A percentile compares a stretch with the other conserved stretches of the same genome.
Evolutionary conservation across 2,329 filamentous ascomycete genomes (phyloP).

Genomic region (Didymella pomorum): DNA sequence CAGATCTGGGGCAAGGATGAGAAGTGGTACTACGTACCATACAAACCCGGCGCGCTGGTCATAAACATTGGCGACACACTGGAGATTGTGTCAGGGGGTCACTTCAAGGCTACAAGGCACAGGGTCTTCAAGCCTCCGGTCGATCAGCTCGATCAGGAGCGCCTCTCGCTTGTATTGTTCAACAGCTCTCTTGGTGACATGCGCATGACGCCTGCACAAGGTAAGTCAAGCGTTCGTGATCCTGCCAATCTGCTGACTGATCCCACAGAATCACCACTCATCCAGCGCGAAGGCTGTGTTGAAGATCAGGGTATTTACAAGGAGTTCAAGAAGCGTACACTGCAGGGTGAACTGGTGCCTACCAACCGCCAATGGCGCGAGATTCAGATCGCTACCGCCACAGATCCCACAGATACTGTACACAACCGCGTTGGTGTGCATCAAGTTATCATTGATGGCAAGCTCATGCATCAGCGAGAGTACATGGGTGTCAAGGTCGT

Average conservation of each 20-base stretch:
- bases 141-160: conserved; percentile 51
- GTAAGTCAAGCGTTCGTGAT: conserved; percentile 8
- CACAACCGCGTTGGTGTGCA: conserved; percentile 37
- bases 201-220: conserved; percentile 30
- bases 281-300: conserved; percentile 34
- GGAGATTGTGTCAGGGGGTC: conserved; percentile 57
- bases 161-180: conserved; percentile 37
- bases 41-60: conserved; percentile 38
- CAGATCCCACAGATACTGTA: conserved; percentile 33
- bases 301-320: conserved; percentile 34
- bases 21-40: conserved; percentile 39
- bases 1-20: conserved; percentile 38
- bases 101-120: conserved; percentile 58
- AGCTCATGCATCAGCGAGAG: conserved; percentile 34
- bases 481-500: conserved; percentile 38
- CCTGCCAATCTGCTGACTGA: not conserved
- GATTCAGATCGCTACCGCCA: conserved; percentile 34
- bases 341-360: conserved; percentile 25
- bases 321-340: conserved; percentile 34
- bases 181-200: conserved; percentile 34
- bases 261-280: conserved; percentile 30
- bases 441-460: conserved; percentile 32
- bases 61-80: conserved; percentile 42
- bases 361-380: conserved; percentile 36
- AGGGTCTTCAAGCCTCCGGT: conserved; percentile 55